A percentile compares a stretch with the other conserved stretches of the same genome.
Conservation (phyloP, 441 rosid genomes). For the Melastoma candidum region DNA sequence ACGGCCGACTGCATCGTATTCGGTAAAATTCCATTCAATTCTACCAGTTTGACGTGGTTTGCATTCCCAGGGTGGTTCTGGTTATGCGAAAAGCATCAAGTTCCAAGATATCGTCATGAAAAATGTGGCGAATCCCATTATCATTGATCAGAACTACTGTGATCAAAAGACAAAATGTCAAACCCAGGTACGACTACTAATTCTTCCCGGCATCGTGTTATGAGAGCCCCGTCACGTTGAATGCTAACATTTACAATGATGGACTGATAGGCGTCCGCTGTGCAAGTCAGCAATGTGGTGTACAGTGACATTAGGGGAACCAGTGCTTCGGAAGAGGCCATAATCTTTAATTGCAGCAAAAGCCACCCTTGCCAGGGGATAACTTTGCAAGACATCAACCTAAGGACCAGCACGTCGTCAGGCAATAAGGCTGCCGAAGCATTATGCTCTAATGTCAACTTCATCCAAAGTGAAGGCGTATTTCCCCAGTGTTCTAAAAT, state of each 20-base stretch:
- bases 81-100: slow-evolving; percentile 51
- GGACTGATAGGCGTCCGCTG: slow-evolving; percentile 46
- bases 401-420: slow-evolving; percentile 11
- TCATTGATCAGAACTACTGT: slow-evolving; percentile 73
- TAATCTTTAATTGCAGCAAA: slow-evolving; percentile 50
- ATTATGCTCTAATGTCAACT: slow-evolving; percentile 37
- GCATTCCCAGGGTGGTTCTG: slow-evolving; percentile 58
- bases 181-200: slow-evolving; percentile 33
- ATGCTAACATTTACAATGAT: neutral
- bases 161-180: slow-evolving; percentile 39
- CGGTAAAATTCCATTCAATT: no score
- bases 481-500: slow-evolving; percentile 30
- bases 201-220: neutral
- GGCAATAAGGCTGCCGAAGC: slow-evolving; percentile 27
- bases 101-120: slow-evolving; percentile 49
- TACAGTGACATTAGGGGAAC: slow-evolving; percentile 65
- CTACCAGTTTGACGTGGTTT: neutral
- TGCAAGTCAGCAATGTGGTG: slow-evolving; percentile 53
- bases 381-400: slow-evolving; percentile 32
- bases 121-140: slow-evolving; percentile 70
- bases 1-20: no score
- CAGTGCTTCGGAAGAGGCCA: slow-evolving; percentile 48
- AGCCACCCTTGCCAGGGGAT: slow-evolving; percentile 45
- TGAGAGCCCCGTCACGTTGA: neutral
- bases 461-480: slow-evolving; percentile 24